Base-by-base conservation (phyloP, 176 grass and related monocot genomes). In the Guadua angustifolia region DNA sequence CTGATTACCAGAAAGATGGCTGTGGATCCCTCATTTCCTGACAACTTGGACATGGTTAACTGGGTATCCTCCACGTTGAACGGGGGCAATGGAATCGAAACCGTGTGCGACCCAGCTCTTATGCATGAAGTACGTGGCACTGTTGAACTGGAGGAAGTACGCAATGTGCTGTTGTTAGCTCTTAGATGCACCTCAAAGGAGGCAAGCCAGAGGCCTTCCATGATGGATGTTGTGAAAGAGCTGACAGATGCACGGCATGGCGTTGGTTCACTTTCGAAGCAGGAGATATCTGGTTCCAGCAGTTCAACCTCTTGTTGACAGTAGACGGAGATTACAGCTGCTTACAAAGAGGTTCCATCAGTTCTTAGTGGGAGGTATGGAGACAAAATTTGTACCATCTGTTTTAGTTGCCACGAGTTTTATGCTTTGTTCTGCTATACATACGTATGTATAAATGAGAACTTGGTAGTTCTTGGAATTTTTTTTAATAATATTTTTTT, bases 1-100 rank as follows among this genome's bases (percentile, higher is more conserved):
- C 73, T 96, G 17, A 44, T 96, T 7, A 96, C 94, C 24, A 88
- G 94, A 67, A 93, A 73, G 73, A 86, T 4, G 74, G 84, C 83
- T 2, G 32, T 93, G 38, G 88, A 95, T 40, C 77, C 76, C 1
- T 93, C 88, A 0, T 83, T 85, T 49, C 82, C 86, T 1, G 73
- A 80, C 46, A 79, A 32, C 42, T 68, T 17, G 14, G 84, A 89
- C 81, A 91, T 96, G 32, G 88, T 93, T 17, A 24, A 47, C n/a
- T 93, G 94, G 91, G 84, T 89, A 13, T 70, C 73, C n/a, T 76
- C 77, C 25, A 13, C 45, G 3, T 51, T 88, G 33, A 71, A 83
- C 7, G 45, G 22, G 5, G 76, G 5, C 44, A 73, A 88, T 65
- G 39, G 85, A 21, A 83, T 93, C 7, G 91, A 93, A 50, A 67